phyloP scores from a whole-genome alignment of 176 grass and related monocot genomes.

The Poa annua region DNA sequence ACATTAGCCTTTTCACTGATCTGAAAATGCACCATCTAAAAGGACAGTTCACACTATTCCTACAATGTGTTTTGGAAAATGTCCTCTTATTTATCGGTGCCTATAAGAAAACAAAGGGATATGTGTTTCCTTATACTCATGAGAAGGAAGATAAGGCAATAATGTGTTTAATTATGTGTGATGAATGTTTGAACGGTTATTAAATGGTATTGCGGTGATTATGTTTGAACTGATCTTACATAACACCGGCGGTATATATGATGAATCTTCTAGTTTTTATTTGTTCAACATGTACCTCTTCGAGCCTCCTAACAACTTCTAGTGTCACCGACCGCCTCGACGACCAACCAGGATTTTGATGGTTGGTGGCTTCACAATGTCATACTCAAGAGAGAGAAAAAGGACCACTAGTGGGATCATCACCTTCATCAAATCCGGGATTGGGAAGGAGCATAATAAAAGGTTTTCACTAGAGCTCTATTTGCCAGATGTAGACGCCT shows the following conservation, averaged over 20 bases:
- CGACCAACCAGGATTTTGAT: too few species aligned
- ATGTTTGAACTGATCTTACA: neutral
- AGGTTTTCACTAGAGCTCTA: too few species aligned
- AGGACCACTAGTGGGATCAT: too few species aligned
- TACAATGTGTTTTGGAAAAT: neutral
- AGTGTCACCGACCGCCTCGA: too few species aligned
- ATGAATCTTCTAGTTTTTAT: neutral
- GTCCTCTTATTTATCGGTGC: neutral
- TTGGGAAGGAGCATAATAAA: too few species aligned
- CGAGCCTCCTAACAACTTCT: too few species aligned
- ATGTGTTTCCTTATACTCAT: neutral
- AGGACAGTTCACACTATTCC: neutral
- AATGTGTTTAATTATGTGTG: neutral
- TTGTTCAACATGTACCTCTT: neutral
- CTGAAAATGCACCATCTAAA: neutral
- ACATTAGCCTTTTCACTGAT: neutral
- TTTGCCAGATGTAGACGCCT: too few species aligned
- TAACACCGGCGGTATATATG: too few species aligned
- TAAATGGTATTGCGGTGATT: neutral
- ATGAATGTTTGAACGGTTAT: constrained; percentile 33
- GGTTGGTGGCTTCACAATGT: too few species aligned
- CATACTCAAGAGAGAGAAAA: too few species aligned
- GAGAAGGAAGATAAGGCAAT: neutral
- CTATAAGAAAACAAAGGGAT: neutral
- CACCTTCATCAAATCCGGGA: too few species aligned